Evolutionary conservation across 345 rosid genomes (phyloP), one percentile per base, ranked within the genome.

Genomic region (Bruguiera gymnorhiza): DNA sequence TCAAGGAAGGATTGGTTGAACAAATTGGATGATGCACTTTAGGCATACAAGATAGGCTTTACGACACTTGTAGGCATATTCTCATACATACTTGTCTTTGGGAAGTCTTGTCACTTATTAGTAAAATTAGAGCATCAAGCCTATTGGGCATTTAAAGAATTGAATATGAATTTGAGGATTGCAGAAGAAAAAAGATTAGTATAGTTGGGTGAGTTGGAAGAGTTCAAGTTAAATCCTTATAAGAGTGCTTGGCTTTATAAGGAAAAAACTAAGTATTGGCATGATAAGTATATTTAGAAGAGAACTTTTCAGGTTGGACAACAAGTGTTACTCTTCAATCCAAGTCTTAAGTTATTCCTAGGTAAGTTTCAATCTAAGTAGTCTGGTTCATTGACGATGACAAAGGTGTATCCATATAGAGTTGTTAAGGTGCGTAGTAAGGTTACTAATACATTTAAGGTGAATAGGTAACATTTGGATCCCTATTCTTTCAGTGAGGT

Each of bases 61-160:
- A 65, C 48, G 36, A 48, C 57, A 9, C 68, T 23, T 3, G 5
- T 65, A n/a, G 56, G 68, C 13, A 64, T 64, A 23, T 43, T 56
- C 0, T 36, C 56, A 48, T 48, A 21, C 18, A 9, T 5, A 50
- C 26, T 50, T 15, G 9, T 65, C 2, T 51, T 24, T 50, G 39
- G 26, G 16, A 65, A 50, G 26, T 11, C 37, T 26, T 50, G 23
- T 30, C 68, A 65, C 19, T n/a, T 50, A 18, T 24, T 39, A 37
- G 18, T 21, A 6, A 20, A 62, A 21, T 37, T 62, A 5, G 52
- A 62, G 30, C 52, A 21, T 21, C 20, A 23, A 1, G 29, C 24
- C 0, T 37, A 32, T 37, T 62, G 7, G 65, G 51, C 39, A 5
- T 0, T 65, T 5, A 48, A 24, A 19, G 11, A 5, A 11, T 48